phyloP scores from a whole-genome alignment of 202 grass and related monocot genomes.

The Cymbopogon flexuosus region DNA sequence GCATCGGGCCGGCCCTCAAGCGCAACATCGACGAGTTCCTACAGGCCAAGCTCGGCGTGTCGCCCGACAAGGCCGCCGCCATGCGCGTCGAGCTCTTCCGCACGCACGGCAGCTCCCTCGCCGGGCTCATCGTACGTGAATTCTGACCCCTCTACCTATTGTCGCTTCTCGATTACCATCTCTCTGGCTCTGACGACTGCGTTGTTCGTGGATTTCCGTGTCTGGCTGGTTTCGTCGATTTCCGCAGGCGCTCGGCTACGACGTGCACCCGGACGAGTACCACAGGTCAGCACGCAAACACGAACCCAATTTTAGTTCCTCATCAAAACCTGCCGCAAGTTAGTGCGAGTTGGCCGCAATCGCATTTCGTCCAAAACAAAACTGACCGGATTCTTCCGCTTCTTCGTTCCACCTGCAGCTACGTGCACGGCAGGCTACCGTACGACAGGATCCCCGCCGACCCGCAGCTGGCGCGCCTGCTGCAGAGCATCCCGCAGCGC shows the following conservation, averaged over 20 bases:
- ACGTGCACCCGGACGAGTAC: slow-evolving; percentile 87
- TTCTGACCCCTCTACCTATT: too few species aligned
- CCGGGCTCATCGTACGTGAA: slow-evolving; percentile 67
- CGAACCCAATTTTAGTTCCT: too few species aligned
- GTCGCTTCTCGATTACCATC: too few species aligned
- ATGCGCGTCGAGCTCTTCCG: slow-evolving; percentile 84
- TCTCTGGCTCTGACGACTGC: too few species aligned
- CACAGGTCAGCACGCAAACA: slow-evolving; percentile 74
- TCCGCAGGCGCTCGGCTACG: slow-evolving; percentile 66
- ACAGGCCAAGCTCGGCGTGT: slow-evolving; percentile 45
- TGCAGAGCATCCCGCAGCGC: slow-evolving; percentile 65
- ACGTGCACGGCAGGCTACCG: slow-evolving; percentile 81
- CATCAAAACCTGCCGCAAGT: not conserved
- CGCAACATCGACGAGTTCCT: slow-evolving; percentile 95
- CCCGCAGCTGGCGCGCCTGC: slow-evolving; percentile 44
- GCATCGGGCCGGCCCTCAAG: slow-evolving; percentile 50
- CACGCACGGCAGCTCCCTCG: slow-evolving; percentile 79
- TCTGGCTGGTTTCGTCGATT: not conserved
- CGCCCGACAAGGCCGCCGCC: slow-evolving; percentile 43
- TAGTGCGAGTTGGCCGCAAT: not conserved
- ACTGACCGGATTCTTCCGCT: not conserved
- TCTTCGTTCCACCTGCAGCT: slow-evolving; percentile 42
- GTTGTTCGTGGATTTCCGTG: too few species aligned
- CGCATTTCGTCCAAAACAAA: not conserved
- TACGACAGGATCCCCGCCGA: slow-evolving; percentile 64